Conservation (phyloP, 495 filamentous ascomycete species). For the Tetracladium marchalianum region DNA sequence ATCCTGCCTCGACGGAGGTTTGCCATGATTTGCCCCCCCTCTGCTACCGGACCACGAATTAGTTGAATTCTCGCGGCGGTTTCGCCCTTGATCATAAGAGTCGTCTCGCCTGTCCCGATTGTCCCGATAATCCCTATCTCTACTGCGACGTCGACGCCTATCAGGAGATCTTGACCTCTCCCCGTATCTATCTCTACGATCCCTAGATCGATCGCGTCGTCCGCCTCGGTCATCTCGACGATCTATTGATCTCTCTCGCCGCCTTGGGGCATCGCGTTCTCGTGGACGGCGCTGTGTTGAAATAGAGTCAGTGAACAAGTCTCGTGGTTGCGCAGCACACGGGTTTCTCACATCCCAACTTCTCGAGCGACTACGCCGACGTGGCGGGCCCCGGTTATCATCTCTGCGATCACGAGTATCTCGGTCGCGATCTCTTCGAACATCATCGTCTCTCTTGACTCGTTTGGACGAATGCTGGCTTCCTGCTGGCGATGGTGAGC, state of each 20-base stretch:
- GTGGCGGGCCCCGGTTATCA: conserved; percentile 36
- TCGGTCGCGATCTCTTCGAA: conserved; percentile 49
- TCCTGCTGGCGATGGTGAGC: conserved; percentile 94
- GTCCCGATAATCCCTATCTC: conserved; percentile 62
- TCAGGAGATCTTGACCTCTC: conserved; percentile 45
- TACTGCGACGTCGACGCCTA: conserved; percentile 48
- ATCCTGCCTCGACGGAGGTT: conserved; percentile 33
- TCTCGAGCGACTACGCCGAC: conserved; percentile 56
- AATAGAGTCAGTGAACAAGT: conserved; percentile 22
- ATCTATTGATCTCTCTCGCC: conserved; percentile 67
- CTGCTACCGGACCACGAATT: conserved; percentile 61
- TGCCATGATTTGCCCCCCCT: conserved; percentile 55
- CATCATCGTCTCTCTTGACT: conserved; percentile 66
- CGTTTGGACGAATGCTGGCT: conserved; percentile 69
- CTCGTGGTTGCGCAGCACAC: background rate
- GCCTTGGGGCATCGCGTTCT: conserved; percentile 50
- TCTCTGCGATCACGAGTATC: conserved; percentile 30
- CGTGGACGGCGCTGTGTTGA: conserved; percentile 29
- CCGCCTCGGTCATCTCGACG: conserved; percentile 55
- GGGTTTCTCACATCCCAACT: conserved; percentile 55
- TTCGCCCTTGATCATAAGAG: conserved; percentile 60
- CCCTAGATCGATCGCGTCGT: conserved; percentile 55
- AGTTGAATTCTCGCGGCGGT: conserved; percentile 66
- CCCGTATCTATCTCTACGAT: conserved; percentile 50
- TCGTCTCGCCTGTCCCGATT: conserved; percentile 72